Conservation (phyloP, 225 moss, liverwort and hornwort species). For the Bryum argenteum region DNA sequence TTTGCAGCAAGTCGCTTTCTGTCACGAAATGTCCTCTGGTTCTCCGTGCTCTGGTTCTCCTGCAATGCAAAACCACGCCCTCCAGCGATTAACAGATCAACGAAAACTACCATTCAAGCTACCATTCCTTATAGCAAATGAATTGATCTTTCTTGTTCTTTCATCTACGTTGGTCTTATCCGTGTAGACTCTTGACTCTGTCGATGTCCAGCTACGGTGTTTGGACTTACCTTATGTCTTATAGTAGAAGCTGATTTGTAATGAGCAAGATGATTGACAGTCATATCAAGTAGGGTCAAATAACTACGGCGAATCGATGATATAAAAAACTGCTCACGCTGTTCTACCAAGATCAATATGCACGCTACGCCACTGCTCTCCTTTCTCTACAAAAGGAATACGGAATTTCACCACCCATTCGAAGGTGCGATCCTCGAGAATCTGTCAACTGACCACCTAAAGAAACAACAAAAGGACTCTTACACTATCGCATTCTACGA, state of each 20-base stretch:
- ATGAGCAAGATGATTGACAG: neutral
- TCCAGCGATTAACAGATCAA: too few relatives aligned
- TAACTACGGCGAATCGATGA: neutral
- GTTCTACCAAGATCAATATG: neutral
- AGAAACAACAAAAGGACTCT: neutral
- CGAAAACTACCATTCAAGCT: too few relatives aligned
- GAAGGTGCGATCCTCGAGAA: conserved; percentile 6
- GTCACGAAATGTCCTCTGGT: too few relatives aligned
- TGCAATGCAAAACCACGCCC: too few relatives aligned
- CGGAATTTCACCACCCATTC: neutral
- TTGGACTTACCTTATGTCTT: neutral
- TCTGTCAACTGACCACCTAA: neutral
- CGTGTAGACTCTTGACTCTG: neutral
- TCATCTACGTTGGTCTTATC: neutral
- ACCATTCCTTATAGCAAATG: neutral
- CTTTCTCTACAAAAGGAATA: neutral
- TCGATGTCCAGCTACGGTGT: neutral
- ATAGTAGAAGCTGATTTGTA: conserved; percentile 24
- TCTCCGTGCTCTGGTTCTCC: too few relatives aligned
- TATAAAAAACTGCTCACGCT: neutral
- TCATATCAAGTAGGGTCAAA: neutral
- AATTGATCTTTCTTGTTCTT: too few relatives aligned
- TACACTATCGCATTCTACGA: neutral
- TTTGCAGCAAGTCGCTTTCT: too few relatives aligned
- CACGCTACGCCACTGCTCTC: too few relatives aligned